A percentile compares a stretch with the other conserved stretches of the same genome.
phyloP scores from a whole-genome alignment of 352 stramenopile species.

The Pilasporangium apinafurcum region DNA sequence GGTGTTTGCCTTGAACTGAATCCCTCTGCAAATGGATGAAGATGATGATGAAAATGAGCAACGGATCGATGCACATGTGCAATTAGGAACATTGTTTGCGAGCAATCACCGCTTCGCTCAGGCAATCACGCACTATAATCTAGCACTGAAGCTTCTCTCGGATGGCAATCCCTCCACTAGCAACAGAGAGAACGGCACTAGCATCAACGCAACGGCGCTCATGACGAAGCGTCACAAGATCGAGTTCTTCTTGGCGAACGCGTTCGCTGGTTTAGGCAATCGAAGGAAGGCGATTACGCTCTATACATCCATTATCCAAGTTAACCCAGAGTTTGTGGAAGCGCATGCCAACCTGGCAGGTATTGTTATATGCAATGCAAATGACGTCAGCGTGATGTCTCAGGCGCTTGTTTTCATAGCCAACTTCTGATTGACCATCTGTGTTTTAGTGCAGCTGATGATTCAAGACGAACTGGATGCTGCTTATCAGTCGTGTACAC shows the following conservation, averaged over 20 bases:
- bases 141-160: constrained; percentile 2
- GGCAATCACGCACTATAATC: constrained; percentile 5
- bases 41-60: no score
- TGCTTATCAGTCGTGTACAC: constrained; percentile 27
- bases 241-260: constrained; percentile 12
- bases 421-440: not conserved
- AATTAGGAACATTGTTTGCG: constrained; percentile 2
- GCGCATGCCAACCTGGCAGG: constrained; percentile 48
- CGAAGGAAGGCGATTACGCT: constrained; percentile 19
- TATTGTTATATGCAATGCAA: not conserved
- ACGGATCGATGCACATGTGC: constrained; percentile 7
- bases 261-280: constrained; percentile 8
- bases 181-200: not conserved
- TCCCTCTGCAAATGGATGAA: no score
- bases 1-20: no score
- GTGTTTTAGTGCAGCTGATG: constrained; percentile 23
- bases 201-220: not conserved
- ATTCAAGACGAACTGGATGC: constrained; percentile 18
- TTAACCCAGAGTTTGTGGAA: constrained; percentile 18
- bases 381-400: not conserved
- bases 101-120: not conserved
- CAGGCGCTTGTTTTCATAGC: not conserved
- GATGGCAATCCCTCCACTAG: not conserved
- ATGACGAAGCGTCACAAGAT: constrained; percentile 1
- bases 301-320: constrained; percentile 22